Evolutionary conservation across 768 basidiomycete species (phyloP).

Genomic region (Phlebiopsis gigantea): DNA sequence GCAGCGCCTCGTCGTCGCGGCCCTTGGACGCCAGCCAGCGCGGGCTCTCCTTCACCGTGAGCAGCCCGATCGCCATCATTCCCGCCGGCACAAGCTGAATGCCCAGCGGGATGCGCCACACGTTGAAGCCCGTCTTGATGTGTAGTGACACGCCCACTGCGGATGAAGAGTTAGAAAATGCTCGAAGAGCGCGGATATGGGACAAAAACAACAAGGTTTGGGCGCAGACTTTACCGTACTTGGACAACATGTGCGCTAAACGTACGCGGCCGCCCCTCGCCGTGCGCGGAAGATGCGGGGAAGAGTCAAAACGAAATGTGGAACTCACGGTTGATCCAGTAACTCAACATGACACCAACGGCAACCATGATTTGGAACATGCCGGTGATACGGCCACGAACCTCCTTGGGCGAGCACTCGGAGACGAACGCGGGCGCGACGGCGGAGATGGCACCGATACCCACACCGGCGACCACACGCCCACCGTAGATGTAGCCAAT

Average conservation of each 20-base stretch:
- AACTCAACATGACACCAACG: conserved; percentile 79
- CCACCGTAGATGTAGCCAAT: conserved; percentile 73
- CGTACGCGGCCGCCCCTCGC: background rate
- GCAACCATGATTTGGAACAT: conserved; percentile 87
- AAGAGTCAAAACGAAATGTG: conserved; percentile 3
- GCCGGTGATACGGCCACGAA: conserved; percentile 81
- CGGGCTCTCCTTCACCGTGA: conserved; percentile 75
- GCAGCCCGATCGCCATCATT: conserved; percentile 59
- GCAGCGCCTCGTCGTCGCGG: conserved; percentile 44
- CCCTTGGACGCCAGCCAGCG: conserved; percentile 70
- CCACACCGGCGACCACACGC: conserved; percentile 73
- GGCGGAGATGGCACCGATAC: conserved; percentile 79
- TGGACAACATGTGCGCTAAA: no score
- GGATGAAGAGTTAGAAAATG: background rate
- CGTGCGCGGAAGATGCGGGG: background rate
- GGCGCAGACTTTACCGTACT: no score
- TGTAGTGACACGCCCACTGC: conserved; percentile 58
- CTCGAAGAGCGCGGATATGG: background rate
- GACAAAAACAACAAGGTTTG: background rate
- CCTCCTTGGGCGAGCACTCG: conserved; percentile 83
- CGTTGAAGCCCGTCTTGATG: conserved; percentile 36
- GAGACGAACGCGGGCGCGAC: conserved; percentile 84
- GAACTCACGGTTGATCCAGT: conserved; percentile 70
- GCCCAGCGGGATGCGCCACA: conserved; percentile 74
- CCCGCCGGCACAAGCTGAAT: conserved; percentile 73